A percentile compares a stretch with the other conserved stretches of the same genome.
Evolutionary conservation across 108 stramenopile species (phyloP).

Genomic region (Cyclotella kingstonii): DNA sequence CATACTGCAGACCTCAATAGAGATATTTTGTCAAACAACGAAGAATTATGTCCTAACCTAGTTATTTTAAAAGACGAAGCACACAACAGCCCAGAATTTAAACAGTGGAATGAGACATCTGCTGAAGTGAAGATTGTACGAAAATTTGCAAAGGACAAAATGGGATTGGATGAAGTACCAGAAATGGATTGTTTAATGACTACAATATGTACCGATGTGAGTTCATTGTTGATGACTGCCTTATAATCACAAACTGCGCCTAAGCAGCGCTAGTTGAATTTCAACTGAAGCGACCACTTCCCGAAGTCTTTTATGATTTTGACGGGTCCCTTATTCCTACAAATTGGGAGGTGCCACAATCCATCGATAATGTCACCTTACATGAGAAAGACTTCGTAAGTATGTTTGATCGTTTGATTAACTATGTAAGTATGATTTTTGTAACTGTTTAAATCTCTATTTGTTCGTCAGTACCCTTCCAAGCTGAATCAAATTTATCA

Average conservation of each 20-base stretch:
- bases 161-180: constrained; percentile 19
- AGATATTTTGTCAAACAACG: constrained; percentile 70
- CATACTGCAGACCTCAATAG: constrained; percentile 71
- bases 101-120: constrained; percentile 24
- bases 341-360: neutral
- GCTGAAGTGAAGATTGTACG: constrained; percentile 23
- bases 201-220: constrained; percentile 73
- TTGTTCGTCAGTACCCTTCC: no score
- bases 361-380: neutral
- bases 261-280: neutral
- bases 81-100: constrained; percentile 47
- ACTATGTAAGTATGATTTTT: constrained; percentile 25
- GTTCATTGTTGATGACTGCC: neutral
- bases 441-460: no score
- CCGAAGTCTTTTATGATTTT: constrained; percentile 64
- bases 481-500: no score
- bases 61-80: constrained; percentile 39
- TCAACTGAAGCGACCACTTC: constrained; percentile 37
- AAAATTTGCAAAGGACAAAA: constrained; percentile 10
- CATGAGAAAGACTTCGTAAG: constrained; percentile 1
- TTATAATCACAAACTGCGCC: neutral
- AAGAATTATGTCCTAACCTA: constrained; percentile 62
- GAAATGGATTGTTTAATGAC: constrained; percentile 84
- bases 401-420: constrained; percentile 37
- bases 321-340: constrained; percentile 18